Base-by-base conservation (phyloP, 2,329 filamentous ascomycete species). In the Neofusicoccum kwambonambiense region DNA sequence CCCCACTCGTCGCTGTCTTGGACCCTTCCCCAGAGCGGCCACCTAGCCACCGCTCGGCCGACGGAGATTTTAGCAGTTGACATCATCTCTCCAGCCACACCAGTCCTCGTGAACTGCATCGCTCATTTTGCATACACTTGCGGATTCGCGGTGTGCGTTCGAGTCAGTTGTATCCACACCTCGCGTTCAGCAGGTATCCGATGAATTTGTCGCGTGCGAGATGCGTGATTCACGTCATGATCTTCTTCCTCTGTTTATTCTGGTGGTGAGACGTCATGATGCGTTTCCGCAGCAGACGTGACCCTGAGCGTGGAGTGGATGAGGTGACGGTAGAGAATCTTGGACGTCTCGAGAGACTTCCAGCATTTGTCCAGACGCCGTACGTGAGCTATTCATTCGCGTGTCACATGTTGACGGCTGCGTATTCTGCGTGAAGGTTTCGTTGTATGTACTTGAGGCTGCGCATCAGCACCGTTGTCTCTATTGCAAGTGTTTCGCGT, bases 151-250 rank as follows among this genome's bases (percentile, higher is more conserved):
- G 52, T 44, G 52, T 17, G 39, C 39, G n/a, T 17, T 8, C 52
- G 52, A 57, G 52, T 57, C 52, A 57, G 39, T 11, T 6, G 52
- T 57, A 57, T 57, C 52, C 52, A 57, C 52, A 27, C 11, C n/a
- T 11, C 17, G 45, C 3, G 45, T 45, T 45, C 6, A 45, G 42
- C 45, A 12, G 45, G 15, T 6, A 13, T 9, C 5, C 8, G 27
- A 51, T 35, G 22, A 22, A 13, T 5, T n/a, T 27, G 27, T 51
- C 8, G 50, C 50, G 31, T 37, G 50, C 50, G 5, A 19, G 50
- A 9, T 17, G 15, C 50, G 50, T 19, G 31, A 19, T 17, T 39
- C 34, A 17, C 15, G n/a, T 52, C 50, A 52, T 52, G 50, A 15
- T 44, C 42, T 44, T 31, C 42, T 8, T 8, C 1, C 2, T 8